phyloP scores from a whole-genome alignment of 164 flowering plant species.

The Liriodendron chinense region DNA sequence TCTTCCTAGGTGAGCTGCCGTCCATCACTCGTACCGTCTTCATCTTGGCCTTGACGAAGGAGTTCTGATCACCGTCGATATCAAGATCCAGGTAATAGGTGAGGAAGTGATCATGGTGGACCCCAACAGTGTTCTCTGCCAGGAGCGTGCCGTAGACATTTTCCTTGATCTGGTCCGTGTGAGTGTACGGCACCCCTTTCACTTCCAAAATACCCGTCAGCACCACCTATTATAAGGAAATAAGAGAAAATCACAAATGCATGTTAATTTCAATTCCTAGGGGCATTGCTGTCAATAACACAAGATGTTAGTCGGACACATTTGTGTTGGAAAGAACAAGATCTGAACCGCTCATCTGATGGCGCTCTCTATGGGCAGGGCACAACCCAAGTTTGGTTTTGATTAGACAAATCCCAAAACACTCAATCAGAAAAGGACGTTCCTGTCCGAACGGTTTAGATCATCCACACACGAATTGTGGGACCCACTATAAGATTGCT shows the following conservation, averaged over 20 bases:
- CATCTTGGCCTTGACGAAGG: slow-evolving; percentile 43
- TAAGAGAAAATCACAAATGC: background rate
- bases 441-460: too few relatives aligned
- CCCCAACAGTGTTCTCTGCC: slow-evolving; percentile 42
- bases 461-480: too few relatives aligned
- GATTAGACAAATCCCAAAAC: too few relatives aligned
- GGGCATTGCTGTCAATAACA: too few relatives aligned
- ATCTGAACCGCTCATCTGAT: too few relatives aligned
- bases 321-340: too few relatives aligned
- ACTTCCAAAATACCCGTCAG: slow-evolving; percentile 49
- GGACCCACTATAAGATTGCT: too few relatives aligned
- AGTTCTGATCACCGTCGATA: slow-evolving; percentile 48
- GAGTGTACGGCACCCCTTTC: slow-evolving; percentile 40
- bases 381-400: too few relatives aligned
- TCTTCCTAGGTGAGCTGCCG: slow-evolving; percentile 14
- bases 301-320: too few relatives aligned
- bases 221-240: slow-evolving; percentile 36
- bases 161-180: slow-evolving; percentile 28
- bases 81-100: slow-evolving; percentile 62
- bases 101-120: slow-evolving; percentile 59
- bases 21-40: slow-evolving; percentile 13
- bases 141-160: slow-evolving; percentile 44
- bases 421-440: too few relatives aligned
- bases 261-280: too few relatives aligned
- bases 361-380: too few relatives aligned